Evolutionary conservation across 1,284 basidiomycete genomes (phyloP).

Genomic region (Cutaneotrichosporon spelunceum): DNA sequence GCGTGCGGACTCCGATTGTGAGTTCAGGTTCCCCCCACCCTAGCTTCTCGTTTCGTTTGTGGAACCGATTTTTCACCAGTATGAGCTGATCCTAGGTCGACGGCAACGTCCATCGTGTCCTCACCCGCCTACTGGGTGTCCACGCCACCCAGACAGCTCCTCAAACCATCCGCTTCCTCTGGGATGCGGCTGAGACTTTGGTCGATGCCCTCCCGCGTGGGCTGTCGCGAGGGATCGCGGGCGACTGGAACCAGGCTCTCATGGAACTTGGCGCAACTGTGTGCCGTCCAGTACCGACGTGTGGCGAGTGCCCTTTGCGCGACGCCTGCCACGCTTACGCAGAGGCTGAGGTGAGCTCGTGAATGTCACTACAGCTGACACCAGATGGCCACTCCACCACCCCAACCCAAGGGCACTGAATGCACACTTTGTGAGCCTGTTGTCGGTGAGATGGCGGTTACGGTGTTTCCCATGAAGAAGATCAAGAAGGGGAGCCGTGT

Average conservation of each 20-base stretch:
- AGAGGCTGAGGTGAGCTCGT: slow-evolving; percentile 42
- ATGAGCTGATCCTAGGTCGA: slow-evolving; percentile 62
- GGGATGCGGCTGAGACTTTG: slow-evolving; percentile 69
- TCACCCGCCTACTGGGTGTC: slow-evolving; percentile 75
- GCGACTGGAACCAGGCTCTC: slow-evolving; percentile 74
- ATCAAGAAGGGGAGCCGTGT: slow-evolving; percentile 77
- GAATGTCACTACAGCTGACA: neutral
- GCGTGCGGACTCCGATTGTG: slow-evolving; percentile 75
- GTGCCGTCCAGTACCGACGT: slow-evolving; percentile 78
- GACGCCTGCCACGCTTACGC: slow-evolving; percentile 65
- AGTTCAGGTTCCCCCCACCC: slow-evolving; percentile 37
- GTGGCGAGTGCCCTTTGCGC: slow-evolving; percentile 67
- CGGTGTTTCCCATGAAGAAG: slow-evolving; percentile 80
- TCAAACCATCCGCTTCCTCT: slow-evolving; percentile 71
- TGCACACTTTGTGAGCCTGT: slow-evolving; percentile 71
- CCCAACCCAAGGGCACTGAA: slow-evolving; percentile 56
- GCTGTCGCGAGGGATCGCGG: slow-evolving; percentile 52
- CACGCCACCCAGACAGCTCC: slow-evolving; percentile 78
- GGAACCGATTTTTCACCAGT: neutral
- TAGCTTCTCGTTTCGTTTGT: neutral
- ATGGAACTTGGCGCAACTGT: slow-evolving; percentile 75
- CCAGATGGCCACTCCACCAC: slow-evolving; percentile 27
- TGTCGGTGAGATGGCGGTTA: slow-evolving; percentile 57
- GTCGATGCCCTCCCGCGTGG: slow-evolving; percentile 56
- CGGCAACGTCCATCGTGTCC: slow-evolving; percentile 81